Conservation (phyloP, 768 basidiomycete species). For the Leucosporidium creatinivorum region DNA sequence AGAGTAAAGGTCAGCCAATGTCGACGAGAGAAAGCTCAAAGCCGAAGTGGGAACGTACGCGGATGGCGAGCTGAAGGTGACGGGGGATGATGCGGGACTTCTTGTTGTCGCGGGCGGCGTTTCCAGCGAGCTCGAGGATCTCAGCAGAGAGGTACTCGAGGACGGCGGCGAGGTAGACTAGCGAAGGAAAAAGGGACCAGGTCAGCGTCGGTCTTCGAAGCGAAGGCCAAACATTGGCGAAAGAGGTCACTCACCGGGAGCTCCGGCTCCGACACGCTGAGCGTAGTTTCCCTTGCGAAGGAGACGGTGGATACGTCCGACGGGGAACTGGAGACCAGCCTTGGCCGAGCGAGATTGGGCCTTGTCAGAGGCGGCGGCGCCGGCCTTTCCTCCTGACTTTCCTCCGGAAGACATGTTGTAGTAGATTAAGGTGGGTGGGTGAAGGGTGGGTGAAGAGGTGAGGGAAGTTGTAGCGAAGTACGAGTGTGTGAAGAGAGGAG, state of each 20-base stretch:
- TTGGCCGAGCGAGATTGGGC: slow-evolving; percentile 60
- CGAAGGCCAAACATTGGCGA: not conserved
- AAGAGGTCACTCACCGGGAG: slow-evolving; percentile 45
- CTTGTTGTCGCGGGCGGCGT: slow-evolving; percentile 66
- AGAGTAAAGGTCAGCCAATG: no score
- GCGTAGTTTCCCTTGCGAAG: slow-evolving; percentile 68
- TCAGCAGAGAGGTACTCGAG: slow-evolving; percentile 82
- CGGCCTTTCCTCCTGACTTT: slow-evolving; percentile 40
- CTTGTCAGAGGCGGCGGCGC: slow-evolving; percentile 44
- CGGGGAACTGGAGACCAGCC: slow-evolving; percentile 59
- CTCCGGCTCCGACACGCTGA: slow-evolving; percentile 61
- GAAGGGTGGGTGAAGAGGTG: not conserved
- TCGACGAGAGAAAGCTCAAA: no score
- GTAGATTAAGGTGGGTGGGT: not conserved
- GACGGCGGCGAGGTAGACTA: slow-evolving; percentile 76
- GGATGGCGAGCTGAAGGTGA: slow-evolving; percentile 66
- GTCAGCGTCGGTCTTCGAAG: not conserved
- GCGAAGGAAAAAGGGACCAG: no score
- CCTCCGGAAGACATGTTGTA: slow-evolving; percentile 37
- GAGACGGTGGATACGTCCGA: slow-evolving; percentile 72
- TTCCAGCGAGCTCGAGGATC: slow-evolving; percentile 75
- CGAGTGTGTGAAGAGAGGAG: not conserved
- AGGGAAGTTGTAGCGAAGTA: not conserved
- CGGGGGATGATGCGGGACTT: slow-evolving; percentile 75
- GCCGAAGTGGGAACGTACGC: slow-evolving; percentile 33